Percentiles rank a stretch among this genome's conserved stretches.
Conservation (phyloP, 2,329 filamentous ascomycete genomes). For the Pseudogymnoascus sp. region DNA sequence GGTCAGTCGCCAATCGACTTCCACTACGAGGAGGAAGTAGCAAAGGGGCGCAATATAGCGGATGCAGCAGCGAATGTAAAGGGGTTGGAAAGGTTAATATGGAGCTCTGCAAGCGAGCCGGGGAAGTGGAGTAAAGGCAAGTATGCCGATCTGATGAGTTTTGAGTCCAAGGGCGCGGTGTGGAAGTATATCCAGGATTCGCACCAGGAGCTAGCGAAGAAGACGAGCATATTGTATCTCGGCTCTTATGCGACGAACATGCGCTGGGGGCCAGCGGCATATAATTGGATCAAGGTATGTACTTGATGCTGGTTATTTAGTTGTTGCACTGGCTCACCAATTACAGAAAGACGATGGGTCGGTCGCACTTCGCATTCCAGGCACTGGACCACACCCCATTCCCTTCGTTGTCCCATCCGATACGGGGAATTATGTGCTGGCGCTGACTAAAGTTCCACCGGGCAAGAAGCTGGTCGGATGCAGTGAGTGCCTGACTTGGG, state of each 20-base stretch:
- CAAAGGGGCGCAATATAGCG: slow-evolving; percentile 32
- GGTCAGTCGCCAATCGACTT: slow-evolving; percentile 21
- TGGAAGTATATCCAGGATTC: slow-evolving; percentile 26
- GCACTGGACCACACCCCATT: background rate
- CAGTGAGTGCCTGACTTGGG: background rate
- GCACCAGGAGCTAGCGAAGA: slow-evolving; percentile 25
- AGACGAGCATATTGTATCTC: slow-evolving; percentile 29
- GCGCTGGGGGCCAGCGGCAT: background rate
- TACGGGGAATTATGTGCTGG: slow-evolving; percentile 23
- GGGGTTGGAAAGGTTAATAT: slow-evolving; percentile 32
- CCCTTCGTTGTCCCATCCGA: slow-evolving; percentile 14
- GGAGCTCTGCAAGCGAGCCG: slow-evolving; percentile 32
- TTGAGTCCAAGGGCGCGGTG: slow-evolving; percentile 34
- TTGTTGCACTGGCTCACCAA: background rate
- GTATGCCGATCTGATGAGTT: slow-evolving; percentile 36
- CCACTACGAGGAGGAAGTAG: slow-evolving; percentile 28
- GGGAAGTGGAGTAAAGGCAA: slow-evolving; percentile 34
- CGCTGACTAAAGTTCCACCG: slow-evolving; percentile 23
- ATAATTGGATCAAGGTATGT: background rate
- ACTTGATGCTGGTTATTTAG: background rate
- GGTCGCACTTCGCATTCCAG: background rate
- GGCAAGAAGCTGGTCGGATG: slow-evolving; percentile 16
- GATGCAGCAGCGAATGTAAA: slow-evolving; percentile 30
- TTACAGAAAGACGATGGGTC: background rate
- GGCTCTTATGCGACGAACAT: slow-evolving; percentile 28